Percentiles rank a stretch among this genome's conserved stretches.
phyloP scores from a whole-genome alignment of 441 rosid species.

The Corymbia citriodora region DNA sequence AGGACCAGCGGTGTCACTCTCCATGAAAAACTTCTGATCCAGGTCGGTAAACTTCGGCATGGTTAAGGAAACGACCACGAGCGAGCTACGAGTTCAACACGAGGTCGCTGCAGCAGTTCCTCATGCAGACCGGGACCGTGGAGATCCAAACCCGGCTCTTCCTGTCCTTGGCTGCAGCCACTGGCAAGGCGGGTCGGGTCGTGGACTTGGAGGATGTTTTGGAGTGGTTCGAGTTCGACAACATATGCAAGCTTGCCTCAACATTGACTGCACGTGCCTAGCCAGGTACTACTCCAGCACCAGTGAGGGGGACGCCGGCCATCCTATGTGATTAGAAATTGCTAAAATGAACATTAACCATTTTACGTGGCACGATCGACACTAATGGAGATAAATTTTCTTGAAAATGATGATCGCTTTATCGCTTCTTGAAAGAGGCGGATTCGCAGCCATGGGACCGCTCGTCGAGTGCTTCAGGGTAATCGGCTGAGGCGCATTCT shows the following conservation, averaged over 20 bases:
- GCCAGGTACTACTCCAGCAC: not conserved
- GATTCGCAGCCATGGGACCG: conserved; percentile 30
- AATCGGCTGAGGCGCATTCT: conserved; percentile 8
- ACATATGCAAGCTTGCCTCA: conserved; percentile 42
- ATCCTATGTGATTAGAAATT: too few species aligned
- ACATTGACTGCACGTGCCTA: conserved; percentile 33
- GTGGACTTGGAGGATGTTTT: conserved; percentile 34
- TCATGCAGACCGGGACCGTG: conserved; percentile 14
- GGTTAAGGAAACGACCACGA: conserved; percentile 8
- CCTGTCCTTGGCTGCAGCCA: conserved; percentile 16
- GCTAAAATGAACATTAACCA: too few species aligned
- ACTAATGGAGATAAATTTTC: not conserved
- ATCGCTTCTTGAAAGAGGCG: conserved; percentile 60
- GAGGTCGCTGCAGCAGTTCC: conserved; percentile 31
- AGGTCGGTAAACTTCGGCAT: not conserved
- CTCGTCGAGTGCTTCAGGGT: conserved; percentile 23
- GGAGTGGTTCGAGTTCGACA: conserved; percentile 41
- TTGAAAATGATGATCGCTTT: too few species aligned
- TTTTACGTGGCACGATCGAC: too few species aligned
- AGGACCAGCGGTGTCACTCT: not conserved
- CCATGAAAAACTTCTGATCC: not conserved
- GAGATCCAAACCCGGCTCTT: conserved; percentile 26
- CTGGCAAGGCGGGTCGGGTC: not conserved
- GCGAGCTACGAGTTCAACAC: conserved; percentile 47
- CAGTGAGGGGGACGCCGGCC: not conserved